Evolutionary conservation across 1,284 basidiomycete species (phyloP), one percentile per base, ranked within the genome.

Genomic region (Ganoderma lingzhi): DNA sequence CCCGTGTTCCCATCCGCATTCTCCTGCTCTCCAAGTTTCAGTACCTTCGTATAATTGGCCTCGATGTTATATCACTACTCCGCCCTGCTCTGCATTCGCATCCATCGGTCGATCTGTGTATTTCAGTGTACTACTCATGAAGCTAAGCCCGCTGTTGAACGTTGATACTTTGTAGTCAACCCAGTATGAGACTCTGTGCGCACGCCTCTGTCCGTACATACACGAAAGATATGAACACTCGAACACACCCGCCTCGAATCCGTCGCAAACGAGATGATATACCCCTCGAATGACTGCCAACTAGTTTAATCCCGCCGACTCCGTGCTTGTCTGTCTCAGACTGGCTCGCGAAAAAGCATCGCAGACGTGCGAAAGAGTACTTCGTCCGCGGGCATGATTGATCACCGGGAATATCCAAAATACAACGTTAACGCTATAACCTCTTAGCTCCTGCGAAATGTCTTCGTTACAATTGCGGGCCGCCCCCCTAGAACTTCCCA

Each of bases 51-150:
- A 53, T 53, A 23, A 37, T 35, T 6, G 28, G 15, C 23, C 14
- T 30, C n/a, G 19, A 15, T 28, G 53, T 35, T 59, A 19, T 65
- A 59, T 37, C 56, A 56, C 58, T 45, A 35, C 56, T 59, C 56
- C 44, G n/a, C 35, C 45, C 39, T 35, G 41, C n/a, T 42, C 53
- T 23, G 15, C 23, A 10, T 5, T 23, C 9, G 15, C 23, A 51
- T 48, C 45, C n/a, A 48, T 51, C 12, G 15, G 30, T 37, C n/a
- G 12, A 39, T 45, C 15, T 62, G 42, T 44, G 8, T 32, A 14
- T 32, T 63, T 19, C 28, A 37, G 44, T 55, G 30, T 63, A 63
- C 51, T 10, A 51, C 37, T 9, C 63, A 35, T 55, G 23, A 3
- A 12, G 5, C 23, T 5, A 15, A 23, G 23, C 45, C n/a, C n/a